Evolutionary conservation across 2,329 filamentous ascomycete species (phyloP).

Genomic region (Apiospora arundinis): DNA sequence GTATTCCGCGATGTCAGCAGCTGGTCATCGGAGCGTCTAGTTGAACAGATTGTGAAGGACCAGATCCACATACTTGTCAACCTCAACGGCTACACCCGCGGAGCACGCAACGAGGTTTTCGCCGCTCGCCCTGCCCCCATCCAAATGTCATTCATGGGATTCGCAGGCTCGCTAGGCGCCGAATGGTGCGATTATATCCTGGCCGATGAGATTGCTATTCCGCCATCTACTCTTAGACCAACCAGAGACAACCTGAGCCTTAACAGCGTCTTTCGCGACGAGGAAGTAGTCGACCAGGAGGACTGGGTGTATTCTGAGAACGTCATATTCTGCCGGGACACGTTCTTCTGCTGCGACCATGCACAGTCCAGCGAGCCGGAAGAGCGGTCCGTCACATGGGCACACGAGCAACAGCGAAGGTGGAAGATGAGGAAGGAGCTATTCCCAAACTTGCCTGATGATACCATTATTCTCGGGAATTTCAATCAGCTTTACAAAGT

Average conservation of each 20-base stretch:
- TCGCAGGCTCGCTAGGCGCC: slow-evolving; percentile 91
- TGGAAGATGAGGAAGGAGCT: slow-evolving; percentile 95
- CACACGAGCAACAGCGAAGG: slow-evolving; percentile 78
- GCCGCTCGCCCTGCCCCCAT: slow-evolving; percentile 92
- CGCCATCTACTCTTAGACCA: slow-evolving; percentile 79
- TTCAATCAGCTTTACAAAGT: slow-evolving; percentile 99
- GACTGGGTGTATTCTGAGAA: slow-evolving; percentile 98
- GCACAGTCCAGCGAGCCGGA: slow-evolving; percentile 82
- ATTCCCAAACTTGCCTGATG: slow-evolving; percentile 82
- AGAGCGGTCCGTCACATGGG: slow-evolving; percentile 76
- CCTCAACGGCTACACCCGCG: slow-evolving; percentile 96
- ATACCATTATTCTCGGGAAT: slow-evolving; percentile 91
- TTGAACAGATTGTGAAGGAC: slow-evolving; percentile 85
- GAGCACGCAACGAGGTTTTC: slow-evolving; percentile 97
- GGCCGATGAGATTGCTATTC: slow-evolving; percentile 87
- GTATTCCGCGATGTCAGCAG: slow-evolving; percentile 87
- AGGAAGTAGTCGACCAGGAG: slow-evolving; percentile 72
- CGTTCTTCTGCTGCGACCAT: slow-evolving; percentile 98
- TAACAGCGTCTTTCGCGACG: slow-evolving; percentile 70
- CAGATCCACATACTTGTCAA: slow-evolving; percentile 95
- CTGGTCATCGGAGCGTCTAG: slow-evolving; percentile 84
- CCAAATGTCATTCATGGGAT: slow-evolving; percentile 99
- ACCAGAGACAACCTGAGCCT: slow-evolving; percentile 77
- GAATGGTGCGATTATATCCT: slow-evolving; percentile 99
- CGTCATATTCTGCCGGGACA: slow-evolving; percentile 91